Evolutionary conservation across 1,284 basidiomycete genomes (phyloP).

Genomic region (Pseudozyma pruni): DNA sequence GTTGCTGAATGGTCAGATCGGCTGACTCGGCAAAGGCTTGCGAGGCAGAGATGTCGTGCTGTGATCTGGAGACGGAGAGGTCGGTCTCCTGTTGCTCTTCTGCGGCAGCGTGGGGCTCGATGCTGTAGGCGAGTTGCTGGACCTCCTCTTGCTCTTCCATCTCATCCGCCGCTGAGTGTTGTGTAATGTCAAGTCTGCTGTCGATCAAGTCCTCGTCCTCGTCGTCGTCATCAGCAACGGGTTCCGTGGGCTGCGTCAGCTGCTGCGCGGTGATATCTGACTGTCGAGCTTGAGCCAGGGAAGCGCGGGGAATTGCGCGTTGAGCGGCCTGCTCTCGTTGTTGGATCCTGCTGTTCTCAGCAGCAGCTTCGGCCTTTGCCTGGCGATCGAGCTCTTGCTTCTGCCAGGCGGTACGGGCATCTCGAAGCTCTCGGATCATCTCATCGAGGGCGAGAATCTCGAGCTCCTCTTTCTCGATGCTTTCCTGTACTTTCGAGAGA

Average conservation of each 20-base stretch:
- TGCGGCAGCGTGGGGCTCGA: background rate
- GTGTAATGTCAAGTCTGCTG: conserved; percentile 15
- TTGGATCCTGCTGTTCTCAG: conserved; percentile 15
- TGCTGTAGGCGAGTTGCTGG: conserved; percentile 8
- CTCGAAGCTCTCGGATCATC: conserved; percentile 56
- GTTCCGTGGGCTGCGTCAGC: background rate
- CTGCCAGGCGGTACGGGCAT: conserved; percentile 26
- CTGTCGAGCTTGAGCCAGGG: conserved; percentile 7
- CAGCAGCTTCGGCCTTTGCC: conserved; percentile 13
- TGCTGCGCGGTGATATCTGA: conserved; percentile 7
- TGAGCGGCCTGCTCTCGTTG: conserved; percentile 10
- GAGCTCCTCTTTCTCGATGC: conserved; percentile 61
- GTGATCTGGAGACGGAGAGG: background rate
- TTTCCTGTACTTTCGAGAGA: conserved; percentile 37
- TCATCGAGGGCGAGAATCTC: conserved; percentile 65
- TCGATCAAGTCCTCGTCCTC: conserved; percentile 15
- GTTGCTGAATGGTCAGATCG: conserved; percentile 26
- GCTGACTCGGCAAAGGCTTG: conserved; percentile 9
- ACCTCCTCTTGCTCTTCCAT: conserved; percentile 13
- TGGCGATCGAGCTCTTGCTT: conserved; percentile 33
- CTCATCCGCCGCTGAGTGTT: background rate
- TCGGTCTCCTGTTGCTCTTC: conserved; percentile 5
- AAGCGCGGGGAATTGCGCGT: conserved; percentile 15
- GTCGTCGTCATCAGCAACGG: conserved; percentile 2
- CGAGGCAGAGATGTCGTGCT: conserved; percentile 12